Percentiles rank a stretch among this genome's conserved stretches.
phyloP scores from a whole-genome alignment of 2,329 filamentous ascomycete genomes.

The Claviceps maximensis region DNA sequence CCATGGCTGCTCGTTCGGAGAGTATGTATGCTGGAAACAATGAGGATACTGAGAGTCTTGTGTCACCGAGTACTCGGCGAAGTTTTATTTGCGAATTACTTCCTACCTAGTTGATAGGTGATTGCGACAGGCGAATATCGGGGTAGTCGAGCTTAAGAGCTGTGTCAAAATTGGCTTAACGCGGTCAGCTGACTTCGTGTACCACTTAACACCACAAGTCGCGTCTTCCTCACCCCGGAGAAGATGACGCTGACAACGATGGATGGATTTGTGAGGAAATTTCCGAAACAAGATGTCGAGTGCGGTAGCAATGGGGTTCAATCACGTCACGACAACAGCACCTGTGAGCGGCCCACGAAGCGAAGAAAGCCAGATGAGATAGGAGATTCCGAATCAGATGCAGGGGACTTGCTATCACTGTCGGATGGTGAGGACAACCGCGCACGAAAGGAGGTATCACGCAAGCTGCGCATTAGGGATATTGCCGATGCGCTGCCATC shows the following conservation, averaged over 20 bases:
- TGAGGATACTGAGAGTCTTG: background rate
- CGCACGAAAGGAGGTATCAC: background rate
- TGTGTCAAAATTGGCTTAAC: background rate
- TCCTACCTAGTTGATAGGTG: background rate
- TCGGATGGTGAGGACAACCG: slow-evolving; percentile 8
- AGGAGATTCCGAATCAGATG: slow-evolving; percentile 12
- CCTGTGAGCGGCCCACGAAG: slow-evolving; percentile 17
- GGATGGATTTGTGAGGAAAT: slow-evolving; percentile 25
- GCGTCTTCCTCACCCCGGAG: slow-evolving; percentile 3
- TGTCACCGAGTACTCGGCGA: background rate
- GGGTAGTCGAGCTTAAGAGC: background rate
- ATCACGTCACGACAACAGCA: slow-evolving; percentile 1
- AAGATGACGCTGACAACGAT: slow-evolving; percentile 13
- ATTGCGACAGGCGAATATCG: slow-evolving; percentile 5
- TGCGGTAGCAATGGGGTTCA: background rate
- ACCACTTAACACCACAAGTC: background rate
- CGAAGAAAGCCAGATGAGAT: slow-evolving; percentile 17
- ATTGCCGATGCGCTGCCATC: slow-evolving; percentile 8
- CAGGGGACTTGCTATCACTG: slow-evolving; percentile 10
- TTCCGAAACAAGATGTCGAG: slow-evolving; percentile 11
- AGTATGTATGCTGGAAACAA: background rate
- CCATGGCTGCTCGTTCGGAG: slow-evolving; percentile 13
- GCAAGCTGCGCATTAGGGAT: background rate
- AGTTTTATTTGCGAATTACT: background rate
- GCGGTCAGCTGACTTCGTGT: slow-evolving; percentile 28